Percentiles rank a stretch among this genome's conserved stretches.
phyloP scores from a whole-genome alignment of 2,329 filamentous ascomycete species.

The Amylocarpus encephaloides region DNA sequence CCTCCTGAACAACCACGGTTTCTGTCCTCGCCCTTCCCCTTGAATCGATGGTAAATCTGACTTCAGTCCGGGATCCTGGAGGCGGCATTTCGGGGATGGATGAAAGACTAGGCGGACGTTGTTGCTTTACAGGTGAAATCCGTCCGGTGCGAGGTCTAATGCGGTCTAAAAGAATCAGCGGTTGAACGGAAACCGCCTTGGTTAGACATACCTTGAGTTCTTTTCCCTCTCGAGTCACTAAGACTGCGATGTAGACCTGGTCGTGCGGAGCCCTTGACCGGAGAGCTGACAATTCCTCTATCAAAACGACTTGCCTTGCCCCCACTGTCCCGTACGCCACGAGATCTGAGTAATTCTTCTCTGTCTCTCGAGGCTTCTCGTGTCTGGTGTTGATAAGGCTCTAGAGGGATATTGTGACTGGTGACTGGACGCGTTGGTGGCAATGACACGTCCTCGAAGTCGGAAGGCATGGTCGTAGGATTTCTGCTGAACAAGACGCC shows the following conservation, averaged over 20 bases:
- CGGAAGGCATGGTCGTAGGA: constrained; percentile 16
- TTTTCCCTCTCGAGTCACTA: constrained; percentile 27
- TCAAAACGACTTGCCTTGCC: constrained; percentile 20
- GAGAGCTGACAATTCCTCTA: constrained; percentile 27
- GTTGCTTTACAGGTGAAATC: constrained; percentile 45
- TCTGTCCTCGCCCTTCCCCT: constrained; percentile 42
- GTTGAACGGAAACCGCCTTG: no score
- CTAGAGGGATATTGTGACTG: constrained; percentile 20
- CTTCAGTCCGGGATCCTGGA: constrained; percentile 44
- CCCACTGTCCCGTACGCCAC: constrained; percentile 18
- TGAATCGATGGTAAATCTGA: constrained; percentile 59
- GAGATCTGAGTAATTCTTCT: constrained; percentile 27
- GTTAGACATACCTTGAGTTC: constrained; percentile 17
- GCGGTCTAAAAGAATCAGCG: constrained; percentile 19
- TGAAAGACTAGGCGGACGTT: constrained; percentile 42
- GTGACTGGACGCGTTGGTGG: constrained; percentile 25
- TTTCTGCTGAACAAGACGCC: constrained; percentile 49
- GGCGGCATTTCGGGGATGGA: constrained; percentile 50
- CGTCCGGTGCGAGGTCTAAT: constrained; percentile 22
- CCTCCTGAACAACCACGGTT: constrained; percentile 25
- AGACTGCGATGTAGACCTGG: constrained; percentile 25
- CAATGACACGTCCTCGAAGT: constrained; percentile 23
- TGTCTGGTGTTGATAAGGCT: constrained; percentile 31
- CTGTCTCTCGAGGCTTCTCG: constrained; percentile 28
- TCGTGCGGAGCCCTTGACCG: constrained; percentile 26